Evolutionary conservation across 306 rosid genomes (phyloP), one percentile per base, ranked within the genome.

Genomic region (Acmispon strigosus): DNA sequence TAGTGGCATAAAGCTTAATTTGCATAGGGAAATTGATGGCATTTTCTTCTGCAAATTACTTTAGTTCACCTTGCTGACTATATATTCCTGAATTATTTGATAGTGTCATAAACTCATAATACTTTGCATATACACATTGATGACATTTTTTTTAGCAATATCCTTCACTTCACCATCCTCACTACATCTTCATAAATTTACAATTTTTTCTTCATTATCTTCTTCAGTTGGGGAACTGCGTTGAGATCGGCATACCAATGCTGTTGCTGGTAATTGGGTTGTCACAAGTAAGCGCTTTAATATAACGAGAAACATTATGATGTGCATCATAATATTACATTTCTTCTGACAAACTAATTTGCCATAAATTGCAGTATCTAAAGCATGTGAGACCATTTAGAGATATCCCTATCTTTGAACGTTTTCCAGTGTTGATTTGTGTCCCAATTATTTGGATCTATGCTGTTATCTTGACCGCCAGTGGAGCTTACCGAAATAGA

Each of bases 171-270:
- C 27, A 32, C 22, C 37, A 44, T 54, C 61, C 64, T 64, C 44
- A 34, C 34, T 24, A 4, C 72, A 45, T 41, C 76, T 20, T 20
- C 44, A 47, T 24, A 53, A 17, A 27, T 44, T 59, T 57, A 51
- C 29, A 7, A 36, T 55, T 47, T 18, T 62, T 44, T 29, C 18
- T 63, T 32, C 43, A 5, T 58, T 62, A 17, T 77, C 53, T 72
- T 75, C 50, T 14, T 81, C 96, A 94, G 98, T 51, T 94, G 78
- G 98, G 98, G 16, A 82, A 83, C 69, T 94, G 98, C 37, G 92
- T 94, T 59, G 98, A 94, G 86, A 87, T 94, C 70, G 98, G 97
- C 42, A 55, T 94, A 76, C 98, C 97, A 8, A 91, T 83, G 96
- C 86, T 94, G 81, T 51, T 94, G 71, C 73, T 94, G 81, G 87